Percentiles rank a stretch among this genome's conserved stretches.
phyloP scores from a whole-genome alignment of 2,329 filamentous ascomycete genomes.

The Gnomoniopsis smithogilvyi region DNA sequence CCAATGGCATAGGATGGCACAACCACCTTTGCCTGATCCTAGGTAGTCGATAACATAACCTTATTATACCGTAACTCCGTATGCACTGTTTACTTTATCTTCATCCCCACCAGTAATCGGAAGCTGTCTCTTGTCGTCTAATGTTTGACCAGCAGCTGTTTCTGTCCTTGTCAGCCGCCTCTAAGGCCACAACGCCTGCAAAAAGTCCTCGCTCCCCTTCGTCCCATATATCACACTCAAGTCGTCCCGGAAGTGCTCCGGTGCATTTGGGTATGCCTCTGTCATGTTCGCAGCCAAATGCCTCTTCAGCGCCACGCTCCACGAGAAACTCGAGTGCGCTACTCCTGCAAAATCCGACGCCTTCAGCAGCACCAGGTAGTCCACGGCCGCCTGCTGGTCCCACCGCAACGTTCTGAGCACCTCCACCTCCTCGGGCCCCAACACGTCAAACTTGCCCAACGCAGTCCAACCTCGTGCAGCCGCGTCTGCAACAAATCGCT shows the following conservation, averaged over 20 bases:
- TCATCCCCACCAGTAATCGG: too few species aligned
- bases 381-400: conserved; percentile 7
- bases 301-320: conserved; percentile 7
- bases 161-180: not conserved
- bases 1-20: too few species aligned
- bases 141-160: too few species aligned
- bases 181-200: not conserved
- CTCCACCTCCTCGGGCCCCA: not conserved
- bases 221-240: conserved; percentile 4
- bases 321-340: conserved; percentile 9
- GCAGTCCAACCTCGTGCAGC: not conserved
- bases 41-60: too few species aligned
- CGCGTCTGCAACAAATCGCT: not conserved
- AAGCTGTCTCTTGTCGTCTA: too few species aligned
- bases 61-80: too few species aligned
- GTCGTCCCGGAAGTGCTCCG: conserved; percentile 1
- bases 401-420: not conserved
- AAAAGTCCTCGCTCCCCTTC: conserved; percentile 2
- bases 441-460: not conserved
- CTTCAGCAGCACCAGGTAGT: conserved; percentile 6
- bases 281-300: not conserved
- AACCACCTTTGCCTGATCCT: too few species aligned
- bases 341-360: conserved; percentile 8
- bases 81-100: too few species aligned
- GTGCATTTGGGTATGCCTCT: not conserved